Conservation (phyloP, 768 basidiomycete species). For the Leccinum variicolor region DNA sequence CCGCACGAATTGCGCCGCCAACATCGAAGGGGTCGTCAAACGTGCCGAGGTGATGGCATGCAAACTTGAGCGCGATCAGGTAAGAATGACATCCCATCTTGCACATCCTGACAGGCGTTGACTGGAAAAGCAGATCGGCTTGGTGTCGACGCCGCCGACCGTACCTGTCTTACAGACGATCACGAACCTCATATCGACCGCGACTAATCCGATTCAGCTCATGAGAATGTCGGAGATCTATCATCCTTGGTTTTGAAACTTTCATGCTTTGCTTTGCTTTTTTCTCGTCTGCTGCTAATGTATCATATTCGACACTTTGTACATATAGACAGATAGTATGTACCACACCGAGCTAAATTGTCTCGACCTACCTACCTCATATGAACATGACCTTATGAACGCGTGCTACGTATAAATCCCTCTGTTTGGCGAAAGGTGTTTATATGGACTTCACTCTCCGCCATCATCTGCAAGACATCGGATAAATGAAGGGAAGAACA, state of each 20-base stretch:
- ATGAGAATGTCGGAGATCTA: slow-evolving; percentile 84
- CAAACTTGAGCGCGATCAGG: slow-evolving; percentile 82
- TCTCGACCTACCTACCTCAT: not conserved
- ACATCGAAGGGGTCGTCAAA: slow-evolving; percentile 70
- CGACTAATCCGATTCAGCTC: slow-evolving; percentile 83
- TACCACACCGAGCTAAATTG: not conserved
- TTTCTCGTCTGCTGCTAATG: not conserved
- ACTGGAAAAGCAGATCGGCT: slow-evolving; percentile 16
- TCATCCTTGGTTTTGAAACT: slow-evolving; percentile 74
- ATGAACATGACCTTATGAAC: slow-evolving; percentile 17
- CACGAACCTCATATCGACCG: slow-evolving; percentile 76
- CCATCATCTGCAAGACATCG: slow-evolving; percentile 58
- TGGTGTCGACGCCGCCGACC: slow-evolving; percentile 22
- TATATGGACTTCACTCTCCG: slow-evolving; percentile 65
- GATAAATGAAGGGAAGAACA: not conserved
- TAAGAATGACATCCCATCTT: slow-evolving; percentile 26
- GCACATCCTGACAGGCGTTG: not conserved
- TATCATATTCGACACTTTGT: slow-evolving; percentile 4
- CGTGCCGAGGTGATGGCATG: slow-evolving; percentile 83
- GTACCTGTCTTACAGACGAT: slow-evolving; percentile 74
- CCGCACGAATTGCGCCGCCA: slow-evolving; percentile 54
- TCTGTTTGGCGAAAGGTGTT: slow-evolving; percentile 74
- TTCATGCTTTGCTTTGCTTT: not conserved
- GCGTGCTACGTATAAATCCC: slow-evolving; percentile 52
- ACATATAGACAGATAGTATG: not conserved